Evolutionary conservation across 1,284 basidiomycete species (phyloP).

Genomic region (Coriolopsis trogii): DNA sequence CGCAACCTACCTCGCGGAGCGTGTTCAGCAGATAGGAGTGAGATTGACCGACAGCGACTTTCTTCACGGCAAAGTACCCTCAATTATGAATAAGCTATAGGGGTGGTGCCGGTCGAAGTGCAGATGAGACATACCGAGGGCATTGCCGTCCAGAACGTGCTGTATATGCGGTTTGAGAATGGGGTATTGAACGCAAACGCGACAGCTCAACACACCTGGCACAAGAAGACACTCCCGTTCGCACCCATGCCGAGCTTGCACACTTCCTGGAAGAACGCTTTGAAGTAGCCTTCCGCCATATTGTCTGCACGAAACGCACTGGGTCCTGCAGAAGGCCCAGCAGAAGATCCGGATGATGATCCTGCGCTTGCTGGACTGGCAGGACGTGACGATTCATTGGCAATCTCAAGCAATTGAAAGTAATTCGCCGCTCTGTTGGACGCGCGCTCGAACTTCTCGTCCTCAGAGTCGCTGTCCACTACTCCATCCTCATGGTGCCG

Average conservation of each 20-base stretch:
- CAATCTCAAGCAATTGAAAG: conserved; percentile 70
- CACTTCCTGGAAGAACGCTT: conserved; percentile 89
- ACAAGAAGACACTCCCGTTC: conserved; percentile 86
- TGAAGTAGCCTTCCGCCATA: conserved; percentile 84
- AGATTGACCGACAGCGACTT: conserved; percentile 91
- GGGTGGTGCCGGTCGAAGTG: neutral
- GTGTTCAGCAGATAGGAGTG: conserved; percentile 83
- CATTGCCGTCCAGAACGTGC: conserved; percentile 83
- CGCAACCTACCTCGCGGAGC: conserved; percentile 65
- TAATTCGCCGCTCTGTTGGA: conserved; percentile 66
- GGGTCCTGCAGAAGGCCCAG: conserved; percentile 9
- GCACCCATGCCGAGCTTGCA: conserved; percentile 89
- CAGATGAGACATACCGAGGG: conserved; percentile 52
- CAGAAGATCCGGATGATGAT: neutral
- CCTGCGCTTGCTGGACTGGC: conserved; percentile 43
- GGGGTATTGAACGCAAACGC: neutral
- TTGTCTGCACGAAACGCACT: conserved; percentile 58
- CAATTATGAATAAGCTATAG: conserved; percentile 8
- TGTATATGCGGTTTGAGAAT: conserved; percentile 31
- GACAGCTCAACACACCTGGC: conserved; percentile 57
- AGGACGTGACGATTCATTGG: conserved; percentile 70
- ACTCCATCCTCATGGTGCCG: conserved; percentile 4
- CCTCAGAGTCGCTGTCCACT: conserved; percentile 27
- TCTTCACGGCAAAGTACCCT: conserved; percentile 92
- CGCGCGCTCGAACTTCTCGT: conserved; percentile 25